Evolutionary conservation across 75 land plant genomes (phyloP).

Genomic region (Selaginella tamariscina): DNA sequence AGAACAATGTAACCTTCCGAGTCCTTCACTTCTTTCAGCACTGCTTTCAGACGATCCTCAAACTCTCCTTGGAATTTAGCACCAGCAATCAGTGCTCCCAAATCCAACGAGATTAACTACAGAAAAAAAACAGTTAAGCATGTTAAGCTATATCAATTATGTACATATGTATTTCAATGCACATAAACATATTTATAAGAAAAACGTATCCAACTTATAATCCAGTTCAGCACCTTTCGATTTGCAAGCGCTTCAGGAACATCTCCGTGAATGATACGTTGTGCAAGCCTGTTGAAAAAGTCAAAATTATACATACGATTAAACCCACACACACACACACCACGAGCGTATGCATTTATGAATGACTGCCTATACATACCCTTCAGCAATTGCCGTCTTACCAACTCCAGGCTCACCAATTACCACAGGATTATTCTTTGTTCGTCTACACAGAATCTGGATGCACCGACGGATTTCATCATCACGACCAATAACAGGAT

Average conservation of each 20-base stretch:
- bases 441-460: slow-evolving; percentile 71
- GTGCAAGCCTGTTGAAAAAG: slow-evolving; percentile 14
- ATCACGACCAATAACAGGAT: slow-evolving; percentile 89
- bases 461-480: slow-evolving; percentile 80
- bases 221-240: background rate
- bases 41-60: slow-evolving; percentile 54
- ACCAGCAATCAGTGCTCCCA: slow-evolving; percentile 55
- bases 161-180: background rate
- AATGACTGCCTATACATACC: slow-evolving; percentile 35
- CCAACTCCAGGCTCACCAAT: slow-evolving; percentile 95
- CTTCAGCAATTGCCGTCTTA: slow-evolving; percentile 87
- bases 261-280: slow-evolving; percentile 5
- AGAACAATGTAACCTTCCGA: slow-evolving; percentile 51
- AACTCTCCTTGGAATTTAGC: slow-evolving; percentile 60
- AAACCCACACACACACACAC: no score
- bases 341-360: no score
- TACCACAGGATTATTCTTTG: slow-evolving; percentile 87
- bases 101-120: slow-evolving; percentile 44
- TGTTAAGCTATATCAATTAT: background rate
- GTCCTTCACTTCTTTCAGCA: slow-evolving; percentile 45
- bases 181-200: no score
- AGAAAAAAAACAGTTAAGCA: background rate
- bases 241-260: slow-evolving; percentile 1
- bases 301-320: background rate
- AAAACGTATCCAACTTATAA: no score